These are phyloP conservation scores for Lachancea thermotolerans DNA, from an alignment of 805 yeast species.

Conservation along the genomic window DNA sequence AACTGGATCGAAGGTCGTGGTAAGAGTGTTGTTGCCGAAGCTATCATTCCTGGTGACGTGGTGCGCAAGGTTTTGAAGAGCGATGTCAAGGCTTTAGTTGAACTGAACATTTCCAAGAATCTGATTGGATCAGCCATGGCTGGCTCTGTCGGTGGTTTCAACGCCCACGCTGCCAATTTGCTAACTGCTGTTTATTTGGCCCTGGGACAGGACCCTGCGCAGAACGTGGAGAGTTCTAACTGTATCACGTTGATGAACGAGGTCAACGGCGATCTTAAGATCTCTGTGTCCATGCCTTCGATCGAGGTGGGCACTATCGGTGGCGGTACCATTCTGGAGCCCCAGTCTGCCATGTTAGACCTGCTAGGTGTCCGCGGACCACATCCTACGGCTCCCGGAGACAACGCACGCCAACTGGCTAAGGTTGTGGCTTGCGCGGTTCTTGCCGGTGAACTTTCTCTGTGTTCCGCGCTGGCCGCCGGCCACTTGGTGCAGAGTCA, in stretches of 20 bases:
- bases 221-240: conserved; percentile 93
- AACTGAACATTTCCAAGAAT: conserved; percentile 82
- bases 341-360: conserved; percentile 95
- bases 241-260: conserved; percentile 95
- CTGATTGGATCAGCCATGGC: conserved; percentile 98
- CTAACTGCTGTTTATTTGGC: conserved; percentile 94
- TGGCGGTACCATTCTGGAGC: conserved; percentile 96
- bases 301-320: conserved; percentile 99
- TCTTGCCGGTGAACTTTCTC: conserved; percentile 89
- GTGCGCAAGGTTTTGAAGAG: conserved; percentile 83
- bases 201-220: conserved; percentile 99
- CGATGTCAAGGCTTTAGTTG: conserved; percentile 86
- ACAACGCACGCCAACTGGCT: conserved; percentile 89
- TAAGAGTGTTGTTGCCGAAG: conserved; percentile 95
- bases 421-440: conserved; percentile 90
- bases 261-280: conserved; percentile 70
- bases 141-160: conserved; percentile 95
- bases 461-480: conserved; percentile 94
- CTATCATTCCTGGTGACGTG: conserved; percentile 74
- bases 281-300: conserved; percentile 98
- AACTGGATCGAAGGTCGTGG: conserved; percentile 99
- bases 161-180: conserved; percentile 96
- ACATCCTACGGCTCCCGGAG: conserved; percentile 88
- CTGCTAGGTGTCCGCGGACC: conserved; percentile 94
- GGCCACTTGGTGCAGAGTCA: conserved; percentile 98